Conservation (phyloP, 192 early-diverging fungal species). For the Podila minutissima region DNA sequence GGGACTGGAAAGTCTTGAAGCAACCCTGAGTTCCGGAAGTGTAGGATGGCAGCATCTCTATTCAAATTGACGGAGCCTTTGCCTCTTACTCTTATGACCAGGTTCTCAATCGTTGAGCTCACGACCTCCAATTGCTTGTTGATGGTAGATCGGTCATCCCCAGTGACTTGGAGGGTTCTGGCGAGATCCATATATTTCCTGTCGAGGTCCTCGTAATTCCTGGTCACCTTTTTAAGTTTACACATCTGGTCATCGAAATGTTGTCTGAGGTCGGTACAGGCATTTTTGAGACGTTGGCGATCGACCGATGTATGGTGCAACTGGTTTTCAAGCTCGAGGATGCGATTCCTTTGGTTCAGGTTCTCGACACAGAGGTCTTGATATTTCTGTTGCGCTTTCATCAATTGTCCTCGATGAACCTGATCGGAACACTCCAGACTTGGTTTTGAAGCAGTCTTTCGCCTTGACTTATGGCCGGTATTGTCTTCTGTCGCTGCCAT, state of each 20-base stretch:
- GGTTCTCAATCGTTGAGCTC: conserved; percentile 4
- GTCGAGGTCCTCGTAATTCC: conserved; percentile 3
- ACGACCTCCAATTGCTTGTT: neutral
- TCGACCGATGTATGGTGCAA: neutral
- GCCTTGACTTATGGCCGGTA: neutral
- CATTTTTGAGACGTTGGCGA: neutral
- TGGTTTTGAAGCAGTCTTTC: neutral
- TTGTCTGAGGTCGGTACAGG: neutral
- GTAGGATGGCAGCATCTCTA: neutral
- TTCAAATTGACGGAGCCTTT: conserved; percentile 12
- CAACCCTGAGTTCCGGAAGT: neutral
- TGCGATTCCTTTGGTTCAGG: neutral
- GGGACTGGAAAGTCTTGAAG: conserved; percentile 4
- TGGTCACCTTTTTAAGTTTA: neutral
- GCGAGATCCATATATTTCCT: conserved; percentile 9
- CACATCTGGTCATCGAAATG: neutral
- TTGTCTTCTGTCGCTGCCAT: conserved; percentile 3
- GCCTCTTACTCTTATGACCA: conserved; percentile 11
- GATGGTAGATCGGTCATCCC: conserved; percentile 10
- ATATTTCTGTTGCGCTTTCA: neutral
- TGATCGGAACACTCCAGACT: neutral
- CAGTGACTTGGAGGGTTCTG: conserved; percentile 18
- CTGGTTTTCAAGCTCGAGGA: neutral
- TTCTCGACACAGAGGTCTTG: neutral
- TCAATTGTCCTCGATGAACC: neutral